Percentiles rank a stretch among this genome's conserved stretches.
Conservation (phyloP, 768 basidiomycete species). For the Amanita pallidorosea region DNA sequence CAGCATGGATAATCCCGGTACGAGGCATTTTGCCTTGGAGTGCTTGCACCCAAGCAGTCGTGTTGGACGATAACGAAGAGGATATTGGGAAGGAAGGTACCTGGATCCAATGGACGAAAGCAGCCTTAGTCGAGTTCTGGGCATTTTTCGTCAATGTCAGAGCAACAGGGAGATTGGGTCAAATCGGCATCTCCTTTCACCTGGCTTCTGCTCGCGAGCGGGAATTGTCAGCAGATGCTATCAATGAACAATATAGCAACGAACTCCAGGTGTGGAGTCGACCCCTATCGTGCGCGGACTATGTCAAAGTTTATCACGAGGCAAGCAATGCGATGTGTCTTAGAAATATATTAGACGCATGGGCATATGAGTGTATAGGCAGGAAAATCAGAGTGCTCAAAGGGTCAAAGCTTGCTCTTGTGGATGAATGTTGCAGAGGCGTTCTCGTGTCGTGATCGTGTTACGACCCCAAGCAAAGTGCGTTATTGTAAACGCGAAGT, state of each 20-base stretch:
- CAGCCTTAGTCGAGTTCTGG: slow-evolving; percentile 37
- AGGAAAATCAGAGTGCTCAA: slow-evolving; percentile 34
- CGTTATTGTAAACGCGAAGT: neutral
- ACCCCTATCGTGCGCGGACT: slow-evolving; percentile 26
- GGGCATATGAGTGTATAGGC: slow-evolving; percentile 20
- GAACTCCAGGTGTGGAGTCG: slow-evolving; percentile 7
- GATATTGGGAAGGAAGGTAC: slow-evolving; percentile 10
- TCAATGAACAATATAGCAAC: neutral
- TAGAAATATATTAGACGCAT: slow-evolving; percentile 40
- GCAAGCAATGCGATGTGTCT: slow-evolving; percentile 34
- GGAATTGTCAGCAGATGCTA: slow-evolving; percentile 1
- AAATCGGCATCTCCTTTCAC: slow-evolving; percentile 41
- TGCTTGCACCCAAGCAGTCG: slow-evolving; percentile 27
- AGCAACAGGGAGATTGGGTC: slow-evolving; percentile 25
- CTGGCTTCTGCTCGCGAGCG: slow-evolving; percentile 12
- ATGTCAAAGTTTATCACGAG: slow-evolving; percentile 54
- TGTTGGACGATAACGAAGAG: slow-evolving; percentile 20
- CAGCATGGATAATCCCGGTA: slow-evolving; percentile 49
- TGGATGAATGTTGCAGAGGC: slow-evolving; percentile 38
- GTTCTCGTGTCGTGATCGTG: slow-evolving; percentile 26
- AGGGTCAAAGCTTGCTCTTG: slow-evolving; percentile 34
- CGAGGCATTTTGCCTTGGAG: slow-evolving; percentile 43
- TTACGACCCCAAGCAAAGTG: neutral
- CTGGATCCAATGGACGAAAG: slow-evolving; percentile 36
- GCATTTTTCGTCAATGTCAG: slow-evolving; percentile 32